Percentiles rank a stretch among this genome's conserved stretches.
phyloP scores from a whole-genome alignment of 768 basidiomycete species.

The Trametes sanguinea region DNA sequence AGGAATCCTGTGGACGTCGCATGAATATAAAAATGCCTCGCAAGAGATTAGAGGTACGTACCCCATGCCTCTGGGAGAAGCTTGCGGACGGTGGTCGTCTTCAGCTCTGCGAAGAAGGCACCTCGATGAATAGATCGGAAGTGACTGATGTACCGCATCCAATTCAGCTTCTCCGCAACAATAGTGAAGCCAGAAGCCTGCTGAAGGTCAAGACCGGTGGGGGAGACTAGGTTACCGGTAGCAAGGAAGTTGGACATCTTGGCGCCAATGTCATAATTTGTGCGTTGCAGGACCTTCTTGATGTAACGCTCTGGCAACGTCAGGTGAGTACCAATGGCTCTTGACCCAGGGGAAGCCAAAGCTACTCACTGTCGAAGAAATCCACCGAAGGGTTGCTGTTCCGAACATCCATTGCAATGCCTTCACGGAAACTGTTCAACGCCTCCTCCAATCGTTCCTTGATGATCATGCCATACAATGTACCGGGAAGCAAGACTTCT shows the following conservation, averaged over 20 bases:
- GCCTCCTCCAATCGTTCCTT: constrained; percentile 96
- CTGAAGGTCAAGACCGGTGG: constrained; percentile 93
- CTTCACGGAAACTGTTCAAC: constrained; percentile 68
- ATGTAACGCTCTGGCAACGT: constrained; percentile 74
- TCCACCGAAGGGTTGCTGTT: constrained; percentile 76
- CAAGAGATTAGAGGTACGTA: constrained; percentile 36
- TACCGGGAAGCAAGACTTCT: constrained; percentile 93
- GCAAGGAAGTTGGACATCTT: constrained; percentile 94
- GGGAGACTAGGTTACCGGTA: constrained; percentile 93
- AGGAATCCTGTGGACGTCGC: constrained; percentile 69
- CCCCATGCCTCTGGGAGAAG: constrained; percentile 98
- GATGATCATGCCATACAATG: constrained; percentile 94
- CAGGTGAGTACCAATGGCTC: background rate
- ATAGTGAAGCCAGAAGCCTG: constrained; percentile 99
- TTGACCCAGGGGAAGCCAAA: background rate
- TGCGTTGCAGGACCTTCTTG: constrained; percentile 65
- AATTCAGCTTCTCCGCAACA: constrained; percentile 98
- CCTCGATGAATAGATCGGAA: constrained; percentile 99
- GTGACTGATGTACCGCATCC: constrained; percentile 97
- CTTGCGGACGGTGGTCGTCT: constrained; percentile 97
- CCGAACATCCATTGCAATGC: constrained; percentile 72
- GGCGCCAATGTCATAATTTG: constrained; percentile 90
- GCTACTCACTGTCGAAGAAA: constrained; percentile 78
- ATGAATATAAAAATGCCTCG: background rate
- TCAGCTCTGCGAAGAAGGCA: constrained; percentile 98